Base-by-base conservation (phyloP, 2,329 filamentous ascomycete genomes). In the Curvularia spicifera region DNA sequence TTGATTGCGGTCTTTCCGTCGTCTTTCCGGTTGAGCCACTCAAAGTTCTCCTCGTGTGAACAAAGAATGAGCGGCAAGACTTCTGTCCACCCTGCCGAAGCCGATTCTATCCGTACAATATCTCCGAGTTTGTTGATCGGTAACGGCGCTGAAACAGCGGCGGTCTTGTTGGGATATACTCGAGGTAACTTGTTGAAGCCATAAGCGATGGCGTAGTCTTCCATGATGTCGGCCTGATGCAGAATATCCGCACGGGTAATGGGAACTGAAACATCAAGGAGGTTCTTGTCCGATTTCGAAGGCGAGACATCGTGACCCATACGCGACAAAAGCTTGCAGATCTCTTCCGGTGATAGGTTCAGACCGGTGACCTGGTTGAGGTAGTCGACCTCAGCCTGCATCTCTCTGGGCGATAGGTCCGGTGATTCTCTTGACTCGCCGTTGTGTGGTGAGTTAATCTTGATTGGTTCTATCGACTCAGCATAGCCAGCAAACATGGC, bases 191-290 rank as follows among this genome's bases (percentile, higher is more conserved):
- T 92, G 84, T 99, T 99, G 85, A 97, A 99, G 65, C 96, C 95
- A 77, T 98, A 97, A 52, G 92, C 93, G 65, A 99, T 95, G 40
- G 93, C 95, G 20, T 96, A 89, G 75, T 99, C 96, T 80, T 99
- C 95, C 94, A 99, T 99, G 67, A 99, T 91, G 76, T 99, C 95
- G 70, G 93, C 96, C 74, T 97, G 91, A 78, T 99, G 95, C 31
- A 99, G 87, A 42, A 99, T 89, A 77, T 99, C 95, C 47, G 95
- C 94, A 62, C 95, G 87, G 46, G 93, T 98, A 31, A 93, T 87
- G 8, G 95, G 95, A 24, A 98, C 86, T 35, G 89, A 85, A 28
- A 98, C 88, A 71, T 96, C 89, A 59, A 96, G 83, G 49, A 95
- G 80, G 49, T 76, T 77, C 73, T 91, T 88, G 53, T 85, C 78